Evolutionary conservation across 1,284 basidiomycete genomes (phyloP).

Genomic region (Stereum hirsutum): DNA sequence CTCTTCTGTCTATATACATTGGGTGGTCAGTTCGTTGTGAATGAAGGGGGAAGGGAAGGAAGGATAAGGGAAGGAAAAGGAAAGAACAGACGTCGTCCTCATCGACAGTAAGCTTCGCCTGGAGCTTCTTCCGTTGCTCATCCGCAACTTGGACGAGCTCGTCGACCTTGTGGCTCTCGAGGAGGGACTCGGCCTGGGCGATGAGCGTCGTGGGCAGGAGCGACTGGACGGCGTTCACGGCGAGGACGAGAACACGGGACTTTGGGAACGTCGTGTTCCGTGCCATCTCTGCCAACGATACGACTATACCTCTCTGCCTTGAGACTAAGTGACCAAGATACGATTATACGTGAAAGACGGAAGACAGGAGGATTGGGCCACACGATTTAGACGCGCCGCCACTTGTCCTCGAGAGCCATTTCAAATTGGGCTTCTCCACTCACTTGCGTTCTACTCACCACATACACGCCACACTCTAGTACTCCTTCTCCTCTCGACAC

Average conservation of each 20-base stretch:
- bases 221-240: constrained; percentile 52
- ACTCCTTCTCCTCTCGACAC: too few relatives aligned
- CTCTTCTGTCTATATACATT: constrained; percentile 41
- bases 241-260: constrained; percentile 56
- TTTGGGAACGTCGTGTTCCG: constrained; percentile 34
- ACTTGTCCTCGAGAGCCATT: too few relatives aligned
- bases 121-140: constrained; percentile 46
- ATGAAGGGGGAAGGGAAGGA: neutral
- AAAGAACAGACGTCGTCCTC: constrained; percentile 37
- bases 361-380: too few relatives aligned
- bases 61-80: neutral
- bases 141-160: constrained; percentile 60
- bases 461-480: too few relatives aligned
- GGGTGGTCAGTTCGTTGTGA: too few relatives aligned
- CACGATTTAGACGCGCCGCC: too few relatives aligned
- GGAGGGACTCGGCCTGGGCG: constrained; percentile 62
- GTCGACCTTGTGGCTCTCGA: constrained; percentile 54
- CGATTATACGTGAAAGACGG: too few relatives aligned
- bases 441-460: too few relatives aligned
- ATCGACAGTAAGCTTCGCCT: constrained; percentile 37
- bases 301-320: too few relatives aligned
- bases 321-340: too few relatives aligned
- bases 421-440: too few relatives aligned
- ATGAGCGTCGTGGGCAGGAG: constrained; percentile 66
- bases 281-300: too few relatives aligned